Percentiles rank a stretch among this genome's conserved stretches.
Evolutionary conservation across 257 asterid genomes (phyloP).

Genomic region (Primulina huaijiensis): DNA sequence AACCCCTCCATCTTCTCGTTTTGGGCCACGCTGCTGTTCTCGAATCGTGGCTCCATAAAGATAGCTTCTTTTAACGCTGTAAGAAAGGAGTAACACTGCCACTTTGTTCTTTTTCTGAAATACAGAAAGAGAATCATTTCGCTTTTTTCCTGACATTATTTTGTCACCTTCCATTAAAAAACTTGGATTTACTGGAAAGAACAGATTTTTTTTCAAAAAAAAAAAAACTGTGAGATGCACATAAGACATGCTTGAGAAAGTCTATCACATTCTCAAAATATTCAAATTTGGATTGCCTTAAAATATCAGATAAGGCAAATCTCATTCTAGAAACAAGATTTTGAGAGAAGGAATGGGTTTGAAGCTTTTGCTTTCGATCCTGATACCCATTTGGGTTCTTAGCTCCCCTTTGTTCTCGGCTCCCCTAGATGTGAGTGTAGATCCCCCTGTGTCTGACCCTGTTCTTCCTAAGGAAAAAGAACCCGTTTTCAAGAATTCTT

Average conservation of each 20-base stretch:
- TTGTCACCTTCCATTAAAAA: background rate
- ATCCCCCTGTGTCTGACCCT: conserved; percentile 81
- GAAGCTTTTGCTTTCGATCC: conserved; percentile 48
- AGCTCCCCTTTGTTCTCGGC: conserved; percentile 42
- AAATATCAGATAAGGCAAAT: background rate
- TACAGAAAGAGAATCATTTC: background rate
- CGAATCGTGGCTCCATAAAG: background rate
- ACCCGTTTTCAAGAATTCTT: conserved; percentile 60
- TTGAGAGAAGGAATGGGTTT: conserved; percentile 28
- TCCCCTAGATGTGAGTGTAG: conserved; percentile 63
- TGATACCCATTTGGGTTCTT: conserved; percentile 47
- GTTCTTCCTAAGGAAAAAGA: conserved; percentile 79
- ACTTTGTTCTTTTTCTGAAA: background rate
- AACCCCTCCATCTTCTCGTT: background rate
- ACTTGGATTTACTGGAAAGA: background rate
- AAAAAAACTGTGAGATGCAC: background rate
- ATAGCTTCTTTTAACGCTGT: background rate
- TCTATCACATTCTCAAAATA: background rate
- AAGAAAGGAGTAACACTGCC: background rate
- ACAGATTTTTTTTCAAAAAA: too few species aligned
- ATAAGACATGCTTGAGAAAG: background rate
- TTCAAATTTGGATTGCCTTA: background rate
- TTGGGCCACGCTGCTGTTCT: background rate
- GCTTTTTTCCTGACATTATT: background rate
- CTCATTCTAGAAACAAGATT: background rate